These are phyloP conservation scores for Botrytis aclada DNA, from an alignment of 2,329 filamentous ascomycete genomes.

Conservation along the genomic window DNA sequence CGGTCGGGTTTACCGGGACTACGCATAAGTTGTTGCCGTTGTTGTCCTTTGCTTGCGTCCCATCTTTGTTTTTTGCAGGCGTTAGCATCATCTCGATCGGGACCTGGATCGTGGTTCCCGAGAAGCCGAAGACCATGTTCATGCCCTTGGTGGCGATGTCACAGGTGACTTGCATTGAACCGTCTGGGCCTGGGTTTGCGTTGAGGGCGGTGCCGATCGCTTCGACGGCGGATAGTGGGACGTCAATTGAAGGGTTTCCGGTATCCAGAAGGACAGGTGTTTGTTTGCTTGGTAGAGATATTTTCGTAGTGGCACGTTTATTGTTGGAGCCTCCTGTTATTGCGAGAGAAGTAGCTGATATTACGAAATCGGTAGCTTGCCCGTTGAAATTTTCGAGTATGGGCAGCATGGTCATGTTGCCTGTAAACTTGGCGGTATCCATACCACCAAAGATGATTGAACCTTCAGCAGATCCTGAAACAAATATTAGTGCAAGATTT, in stretches of 20 bases:
- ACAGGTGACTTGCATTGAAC: neutral
- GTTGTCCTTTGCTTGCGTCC: neutral
- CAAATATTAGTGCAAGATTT: neutral
- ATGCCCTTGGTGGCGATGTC: neutral
- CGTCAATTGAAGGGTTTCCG: neutral
- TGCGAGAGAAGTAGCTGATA: neutral
- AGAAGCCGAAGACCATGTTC: neutral
- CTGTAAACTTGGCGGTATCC: neutral
- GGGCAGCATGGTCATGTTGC: neutral
- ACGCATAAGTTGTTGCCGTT: neutral
- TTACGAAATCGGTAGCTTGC: neutral
- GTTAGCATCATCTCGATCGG: neutral
- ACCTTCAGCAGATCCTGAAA: neutral
- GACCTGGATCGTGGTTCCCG: neutral
- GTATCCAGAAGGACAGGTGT: neutral
- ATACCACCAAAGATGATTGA: neutral
- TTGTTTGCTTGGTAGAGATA: neutral
- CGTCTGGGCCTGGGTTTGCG: neutral
- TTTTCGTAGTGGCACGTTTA: neutral
- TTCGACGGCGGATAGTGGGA: neutral
- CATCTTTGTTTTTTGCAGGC: neutral
- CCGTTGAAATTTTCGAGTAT: neutral
- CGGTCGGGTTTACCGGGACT: neutral
- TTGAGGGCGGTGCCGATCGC: neutral
- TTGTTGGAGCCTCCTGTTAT: neutral